Conservation (phyloP, 371 early-diverging fungal genomes). For the Mortierella sp. region DNA sequence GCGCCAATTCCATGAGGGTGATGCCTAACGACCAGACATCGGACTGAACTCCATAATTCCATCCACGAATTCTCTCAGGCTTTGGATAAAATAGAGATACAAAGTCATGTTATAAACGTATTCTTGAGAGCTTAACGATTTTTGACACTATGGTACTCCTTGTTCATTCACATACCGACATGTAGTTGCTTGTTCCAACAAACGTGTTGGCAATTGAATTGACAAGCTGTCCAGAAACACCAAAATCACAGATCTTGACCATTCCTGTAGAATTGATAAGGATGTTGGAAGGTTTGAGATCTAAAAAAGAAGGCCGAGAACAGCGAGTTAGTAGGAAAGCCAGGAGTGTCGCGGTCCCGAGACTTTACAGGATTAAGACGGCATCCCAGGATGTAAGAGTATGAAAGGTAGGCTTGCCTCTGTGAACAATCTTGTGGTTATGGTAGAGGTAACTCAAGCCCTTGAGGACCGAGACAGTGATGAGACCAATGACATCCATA, state of each 20-base stretch:
- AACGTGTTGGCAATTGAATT: conserved; percentile 91
- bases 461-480: conserved; percentile 81
- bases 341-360: not conserved
- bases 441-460: conserved; percentile 88
- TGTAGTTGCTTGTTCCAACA: conserved; percentile 93
- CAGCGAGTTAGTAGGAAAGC: not conserved
- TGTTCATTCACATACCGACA: conserved; percentile 77
- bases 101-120: not conserved
- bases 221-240: conserved; percentile 85
- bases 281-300: conserved; percentile 88
- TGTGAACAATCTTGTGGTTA: conserved; percentile 88
- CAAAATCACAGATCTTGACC: conserved; percentile 93
- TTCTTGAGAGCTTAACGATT: not conserved
- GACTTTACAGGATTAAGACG: not conserved
- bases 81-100: conserved; percentile 29
- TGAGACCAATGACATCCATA: conserved; percentile 80
- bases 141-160: not conserved
- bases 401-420: conserved; percentile 62
- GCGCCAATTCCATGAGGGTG: conserved; percentile 92
- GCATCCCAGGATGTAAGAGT: not conserved
- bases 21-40: conserved; percentile 97
- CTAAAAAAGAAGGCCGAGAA: conserved; percentile 45
- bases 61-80: conserved; percentile 97
- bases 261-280: conserved; percentile 84
- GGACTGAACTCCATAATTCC: conserved; percentile 90